These are phyloP conservation scores for Rhizophagus prolifer DNA, from an alignment of 192 early-diverging fungal genomes.

Conservation along the genomic window DNA sequence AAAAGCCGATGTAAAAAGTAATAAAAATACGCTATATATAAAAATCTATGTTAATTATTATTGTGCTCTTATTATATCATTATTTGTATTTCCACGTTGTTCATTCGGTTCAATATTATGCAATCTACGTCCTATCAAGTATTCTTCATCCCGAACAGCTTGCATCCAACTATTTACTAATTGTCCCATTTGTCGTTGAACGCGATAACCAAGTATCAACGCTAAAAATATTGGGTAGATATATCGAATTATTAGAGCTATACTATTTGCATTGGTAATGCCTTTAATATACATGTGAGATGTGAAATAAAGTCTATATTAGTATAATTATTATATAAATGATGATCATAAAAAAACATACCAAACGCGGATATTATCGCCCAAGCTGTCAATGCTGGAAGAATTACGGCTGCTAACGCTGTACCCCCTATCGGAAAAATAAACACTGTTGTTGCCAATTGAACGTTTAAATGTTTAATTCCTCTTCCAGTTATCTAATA, in stretches of 20 bases:
- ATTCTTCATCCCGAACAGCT: constrained; percentile 78
- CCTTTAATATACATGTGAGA: constrained; percentile 15
- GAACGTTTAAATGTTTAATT: constrained; percentile 32
- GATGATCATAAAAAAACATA: constrained; percentile 31
- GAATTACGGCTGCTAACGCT: constrained; percentile 33
- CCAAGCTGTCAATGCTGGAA: constrained; percentile 45
- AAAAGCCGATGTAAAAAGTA: background rate
- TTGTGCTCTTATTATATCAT: background rate
- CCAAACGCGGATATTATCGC: constrained; percentile 28
- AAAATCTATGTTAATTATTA: background rate
- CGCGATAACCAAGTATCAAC: constrained; percentile 32
- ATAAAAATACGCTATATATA: too few relatives aligned
- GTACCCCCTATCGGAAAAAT: constrained; percentile 37
- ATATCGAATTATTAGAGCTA: constrained; percentile 32
- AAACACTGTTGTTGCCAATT: constrained; percentile 38
- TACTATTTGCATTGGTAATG: constrained; percentile 24
- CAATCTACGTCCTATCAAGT: constrained; percentile 79
- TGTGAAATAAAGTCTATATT: background rate
- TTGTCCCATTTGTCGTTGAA: constrained; percentile 33
- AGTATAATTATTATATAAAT: background rate
- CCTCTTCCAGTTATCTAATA: constrained; percentile 33
- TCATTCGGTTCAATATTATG: constrained; percentile 68
- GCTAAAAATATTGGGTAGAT: constrained; percentile 45
- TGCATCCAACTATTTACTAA: constrained; percentile 69
- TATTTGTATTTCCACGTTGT: background rate